Base-by-base conservation (phyloP, 768 basidiomycete genomes). In the Boletus subparvulus region DNA sequence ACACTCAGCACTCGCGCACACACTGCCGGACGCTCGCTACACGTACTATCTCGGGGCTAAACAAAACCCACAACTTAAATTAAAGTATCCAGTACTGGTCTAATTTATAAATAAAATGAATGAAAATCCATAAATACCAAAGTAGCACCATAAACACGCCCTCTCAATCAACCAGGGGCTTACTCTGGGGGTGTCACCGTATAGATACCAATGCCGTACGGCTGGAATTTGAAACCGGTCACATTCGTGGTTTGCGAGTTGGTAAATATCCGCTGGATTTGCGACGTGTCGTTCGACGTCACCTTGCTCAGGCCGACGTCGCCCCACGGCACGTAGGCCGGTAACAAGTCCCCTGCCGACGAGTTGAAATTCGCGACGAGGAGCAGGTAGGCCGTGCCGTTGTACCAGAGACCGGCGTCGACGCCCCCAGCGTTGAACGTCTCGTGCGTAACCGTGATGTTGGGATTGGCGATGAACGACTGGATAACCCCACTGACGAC, bases 391-490 rank as follows among this genome's bases (percentile, higher is more conserved):
- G 55, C 40, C 2, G 58, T 67, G n/a, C 65, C 61, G 8, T 65
- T 65, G 54, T 50, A 3, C 67, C 65, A 69, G 6, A 63, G 30
- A 7, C 69, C 59, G 0, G 39, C 61, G 21, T 71, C 71, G 16
- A 71, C 69, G 4, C 67, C 71, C 0, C 14, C 11, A 2, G 58
- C n/a, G 17, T 32, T 42, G 45, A 58, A 69, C n/a, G 17, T 47
- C 36, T 36, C 36, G 10, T 41, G 47, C 9, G 52, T 62, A 0
- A 19, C 64, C 4, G 30, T 30, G 30, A 30, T 30, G 2, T 2
- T 11, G 0, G 65, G 59, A 14, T 60, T 36, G 14, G 58, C 60
- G 7, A 71, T 11, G 60, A 68, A 73, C 2, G 69, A 61, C 40
- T 62, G 62, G 41, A 73, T 24, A 5, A 7, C 6, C 1, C 57